phyloP scores from a whole-genome alignment of 768 basidiomycete species.

The Holtermannia corniformis region DNA sequence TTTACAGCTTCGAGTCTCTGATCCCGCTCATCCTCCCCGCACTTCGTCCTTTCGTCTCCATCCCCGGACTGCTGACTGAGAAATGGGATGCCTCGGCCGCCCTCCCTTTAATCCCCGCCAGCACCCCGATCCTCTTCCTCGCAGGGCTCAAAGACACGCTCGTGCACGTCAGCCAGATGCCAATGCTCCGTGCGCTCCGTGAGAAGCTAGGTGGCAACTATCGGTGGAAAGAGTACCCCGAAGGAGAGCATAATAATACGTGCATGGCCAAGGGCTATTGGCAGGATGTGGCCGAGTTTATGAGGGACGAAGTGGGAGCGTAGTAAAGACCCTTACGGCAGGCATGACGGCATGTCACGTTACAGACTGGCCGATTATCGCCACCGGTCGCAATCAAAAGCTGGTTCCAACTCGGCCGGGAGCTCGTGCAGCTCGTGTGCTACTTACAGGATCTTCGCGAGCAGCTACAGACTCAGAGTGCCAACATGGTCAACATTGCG shows the following conservation, averaged over 20 bases:
- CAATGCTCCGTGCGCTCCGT: slow-evolving; percentile 33
- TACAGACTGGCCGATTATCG: too few species aligned
- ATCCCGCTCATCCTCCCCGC: slow-evolving; percentile 72
- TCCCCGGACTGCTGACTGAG: slow-evolving; percentile 59
- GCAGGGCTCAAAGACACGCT: slow-evolving; percentile 64
- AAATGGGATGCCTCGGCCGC: slow-evolving; percentile 74
- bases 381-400: too few species aligned
- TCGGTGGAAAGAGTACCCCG: slow-evolving; percentile 38
- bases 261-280: slow-evolving; percentile 43
- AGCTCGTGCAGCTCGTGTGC: too few species aligned
- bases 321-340: too few species aligned
- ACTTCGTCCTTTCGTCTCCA: slow-evolving; percentile 61
- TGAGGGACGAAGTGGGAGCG: slow-evolving; percentile 34
- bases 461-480: too few species aligned
- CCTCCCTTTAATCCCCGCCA: slow-evolving; percentile 44
- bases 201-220: slow-evolving; percentile 21
- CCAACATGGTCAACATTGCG: not conserved
- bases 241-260: slow-evolving; percentile 45
- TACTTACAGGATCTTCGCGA: too few species aligned
- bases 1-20: slow-evolving; percentile 69
- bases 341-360: too few species aligned
- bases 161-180: slow-evolving; percentile 69
- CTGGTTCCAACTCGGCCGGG: too few species aligned
- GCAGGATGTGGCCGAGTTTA: slow-evolving; percentile 36
- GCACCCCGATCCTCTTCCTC: slow-evolving; percentile 65